phyloP scores from a whole-genome alignment of 2,329 filamentous ascomycete species.

The Plectosphaerella sp. region DNA sequence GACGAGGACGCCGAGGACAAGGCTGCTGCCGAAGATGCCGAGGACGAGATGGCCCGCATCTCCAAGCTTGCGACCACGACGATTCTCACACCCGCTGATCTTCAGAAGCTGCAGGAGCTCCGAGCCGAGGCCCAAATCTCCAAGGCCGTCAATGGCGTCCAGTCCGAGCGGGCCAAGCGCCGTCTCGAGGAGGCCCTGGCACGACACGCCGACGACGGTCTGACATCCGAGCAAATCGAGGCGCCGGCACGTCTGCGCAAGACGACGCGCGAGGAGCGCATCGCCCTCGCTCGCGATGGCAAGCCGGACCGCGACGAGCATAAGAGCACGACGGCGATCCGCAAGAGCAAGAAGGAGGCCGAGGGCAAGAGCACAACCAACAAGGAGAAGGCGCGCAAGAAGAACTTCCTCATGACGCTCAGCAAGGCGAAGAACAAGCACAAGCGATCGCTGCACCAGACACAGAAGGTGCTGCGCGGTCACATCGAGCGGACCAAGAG shows the following conservation, averaged over 20 bases:
- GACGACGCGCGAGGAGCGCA: constrained; percentile 82
- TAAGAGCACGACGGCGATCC: constrained; percentile 78
- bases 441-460: constrained; percentile 88
- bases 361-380: constrained; percentile 97
- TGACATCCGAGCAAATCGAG: constrained; percentile 90
- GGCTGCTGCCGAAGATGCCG: constrained; percentile 30
- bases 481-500: constrained; percentile 81
- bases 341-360: constrained; percentile 80
- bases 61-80: constrained; percentile 84
- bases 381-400: constrained; percentile 91
- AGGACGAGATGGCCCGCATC: constrained; percentile 44
- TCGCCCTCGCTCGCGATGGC: constrained; percentile 77
- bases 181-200: constrained; percentile 42
- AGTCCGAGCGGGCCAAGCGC: constrained; percentile 30
- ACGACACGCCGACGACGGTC: constrained; percentile 77
- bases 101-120: constrained; percentile 90
- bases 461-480: constrained; percentile 71
- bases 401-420: constrained; percentile 98
- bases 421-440: constrained; percentile 95
- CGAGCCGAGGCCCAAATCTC: constrained; percentile 69
- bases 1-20: constrained; percentile 38
- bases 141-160: constrained; percentile 47
- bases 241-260: constrained; percentile 78
- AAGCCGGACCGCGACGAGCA: constrained; percentile 75
- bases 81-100: constrained; percentile 91